phyloP scores from a whole-genome alignment of 495 filamentous ascomycete genomes.

The Hypoxylon trugodes region DNA sequence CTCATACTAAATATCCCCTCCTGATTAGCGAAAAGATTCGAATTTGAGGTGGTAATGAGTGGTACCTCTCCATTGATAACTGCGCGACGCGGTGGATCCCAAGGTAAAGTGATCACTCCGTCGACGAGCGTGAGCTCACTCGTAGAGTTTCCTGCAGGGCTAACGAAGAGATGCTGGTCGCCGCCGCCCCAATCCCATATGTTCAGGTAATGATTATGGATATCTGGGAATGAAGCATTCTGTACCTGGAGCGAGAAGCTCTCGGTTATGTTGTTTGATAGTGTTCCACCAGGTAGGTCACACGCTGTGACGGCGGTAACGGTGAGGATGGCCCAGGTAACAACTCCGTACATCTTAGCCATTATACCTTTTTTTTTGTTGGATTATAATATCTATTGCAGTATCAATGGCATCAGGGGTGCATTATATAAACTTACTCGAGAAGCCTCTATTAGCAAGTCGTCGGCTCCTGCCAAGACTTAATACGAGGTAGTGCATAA shows the following conservation, averaged over 20 bases:
- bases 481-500: constrained; percentile 27
- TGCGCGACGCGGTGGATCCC: constrained; percentile 49
- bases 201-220: constrained; percentile 62
- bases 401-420: not conserved
- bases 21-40: not conserved
- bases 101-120: constrained; percentile 50
- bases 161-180: constrained; percentile 60
- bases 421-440: not conserved
- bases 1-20: constrained; percentile 49
- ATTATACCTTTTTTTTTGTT: not conserved
- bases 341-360: constrained; percentile 22
- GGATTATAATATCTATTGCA: not conserved
- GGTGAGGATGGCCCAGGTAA: constrained; percentile 31
- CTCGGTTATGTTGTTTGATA: constrained; percentile 51
- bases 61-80: constrained; percentile 59
- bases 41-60: not conserved
- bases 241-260: constrained; percentile 59
- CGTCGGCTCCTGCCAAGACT: constrained; percentile 22
- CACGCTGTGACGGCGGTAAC: constrained; percentile 48
- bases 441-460: constrained; percentile 1
- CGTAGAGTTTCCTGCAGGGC: constrained; percentile 56
- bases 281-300: constrained; percentile 46
- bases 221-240: constrained; percentile 55
- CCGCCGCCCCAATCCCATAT: constrained; percentile 58
- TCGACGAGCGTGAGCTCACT: constrained; percentile 56